These are phyloP conservation scores for Lactarius tabidus DNA, from an alignment of 768 basidiomycete species.

Conservation along the genomic window DNA sequence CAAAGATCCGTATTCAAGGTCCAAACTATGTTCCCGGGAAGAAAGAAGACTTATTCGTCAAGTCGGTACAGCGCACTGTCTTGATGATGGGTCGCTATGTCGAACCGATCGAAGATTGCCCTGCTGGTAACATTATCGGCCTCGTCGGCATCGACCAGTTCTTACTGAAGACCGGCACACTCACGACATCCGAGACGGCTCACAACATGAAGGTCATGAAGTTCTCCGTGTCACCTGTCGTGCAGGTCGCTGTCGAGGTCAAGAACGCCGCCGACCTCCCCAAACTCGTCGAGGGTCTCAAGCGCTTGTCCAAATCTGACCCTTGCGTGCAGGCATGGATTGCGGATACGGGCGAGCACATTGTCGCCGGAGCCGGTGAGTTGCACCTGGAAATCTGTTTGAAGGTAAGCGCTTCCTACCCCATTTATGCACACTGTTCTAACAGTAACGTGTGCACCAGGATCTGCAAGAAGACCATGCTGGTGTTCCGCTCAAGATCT, in stretches of 20 bases:
- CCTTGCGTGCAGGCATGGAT: constrained; percentile 98
- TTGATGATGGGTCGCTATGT: constrained; percentile 99
- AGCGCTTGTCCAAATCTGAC: constrained; percentile 99
- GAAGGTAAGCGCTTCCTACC: constrained; percentile 54
- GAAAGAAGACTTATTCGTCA: constrained; percentile 97
- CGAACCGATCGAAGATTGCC: constrained; percentile 99
- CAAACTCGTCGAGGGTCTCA: constrained; percentile 99
- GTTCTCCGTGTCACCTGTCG: constrained; percentile 99
- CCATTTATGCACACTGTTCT: neutral
- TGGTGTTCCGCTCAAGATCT: constrained; percentile 97
- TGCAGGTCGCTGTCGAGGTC: constrained; percentile 98
- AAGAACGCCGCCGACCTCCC: constrained; percentile 99
- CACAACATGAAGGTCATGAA: constrained; percentile 99
- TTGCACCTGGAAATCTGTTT: constrained; percentile 99
- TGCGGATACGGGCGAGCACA: constrained; percentile 90
- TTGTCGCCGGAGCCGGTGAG: constrained; percentile 99
- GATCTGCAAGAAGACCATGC: constrained; percentile 99
- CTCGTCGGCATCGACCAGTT: constrained; percentile 99
- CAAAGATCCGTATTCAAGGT: constrained; percentile 99
- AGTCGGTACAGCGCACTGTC: constrained; percentile 97
- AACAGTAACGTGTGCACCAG: constrained; percentile 38
- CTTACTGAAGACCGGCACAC: constrained; percentile 98
- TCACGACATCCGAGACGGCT: constrained; percentile 96
- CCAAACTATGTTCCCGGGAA: constrained; percentile 98
- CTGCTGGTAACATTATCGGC: constrained; percentile 97